Conservation (phyloP, 2,329 filamentous ascomycete genomes). For the Talaromyces marneffei region DNA sequence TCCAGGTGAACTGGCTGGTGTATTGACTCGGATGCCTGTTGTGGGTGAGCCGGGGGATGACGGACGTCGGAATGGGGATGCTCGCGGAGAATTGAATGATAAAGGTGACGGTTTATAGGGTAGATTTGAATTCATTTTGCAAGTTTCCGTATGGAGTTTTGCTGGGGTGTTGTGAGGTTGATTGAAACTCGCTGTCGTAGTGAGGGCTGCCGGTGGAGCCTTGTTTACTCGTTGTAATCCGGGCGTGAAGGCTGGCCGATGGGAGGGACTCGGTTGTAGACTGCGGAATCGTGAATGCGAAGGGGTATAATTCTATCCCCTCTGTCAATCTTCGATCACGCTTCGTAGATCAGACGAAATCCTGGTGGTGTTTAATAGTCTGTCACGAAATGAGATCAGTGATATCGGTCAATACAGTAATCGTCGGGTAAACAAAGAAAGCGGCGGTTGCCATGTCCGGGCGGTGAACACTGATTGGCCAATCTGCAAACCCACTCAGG, state of each 20-base stretch:
- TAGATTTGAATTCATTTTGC: conserved; percentile 38
- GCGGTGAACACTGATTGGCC: conserved; percentile 1
- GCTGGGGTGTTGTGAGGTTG: not conserved
- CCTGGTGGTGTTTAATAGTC: not conserved
- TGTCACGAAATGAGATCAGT: not conserved
- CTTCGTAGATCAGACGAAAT: not conserved
- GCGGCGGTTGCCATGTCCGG: conserved; percentile 1
- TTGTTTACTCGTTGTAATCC: not conserved
- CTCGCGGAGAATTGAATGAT: conserved; percentile 64
- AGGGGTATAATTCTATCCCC: no score
- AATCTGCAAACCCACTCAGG: not conserved
- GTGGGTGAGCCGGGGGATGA: conserved; percentile 60
- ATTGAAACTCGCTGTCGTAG: not conserved
- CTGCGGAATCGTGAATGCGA: not conserved
- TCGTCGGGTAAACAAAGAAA: conserved; percentile 6
- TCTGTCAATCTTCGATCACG: not conserved
- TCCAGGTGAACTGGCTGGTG: conserved; percentile 43
- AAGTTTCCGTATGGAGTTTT: not conserved
- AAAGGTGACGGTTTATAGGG: conserved; percentile 67
- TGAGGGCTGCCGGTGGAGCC: not conserved
- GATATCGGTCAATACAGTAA: not conserved
- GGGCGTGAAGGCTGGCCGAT: not conserved
- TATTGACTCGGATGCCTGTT: conserved; percentile 45
- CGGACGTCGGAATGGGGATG: conserved; percentile 62
- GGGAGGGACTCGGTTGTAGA: not conserved